Conservation (phyloP, 139 green algal genomes). For the Nannochloris sp. region DNA sequence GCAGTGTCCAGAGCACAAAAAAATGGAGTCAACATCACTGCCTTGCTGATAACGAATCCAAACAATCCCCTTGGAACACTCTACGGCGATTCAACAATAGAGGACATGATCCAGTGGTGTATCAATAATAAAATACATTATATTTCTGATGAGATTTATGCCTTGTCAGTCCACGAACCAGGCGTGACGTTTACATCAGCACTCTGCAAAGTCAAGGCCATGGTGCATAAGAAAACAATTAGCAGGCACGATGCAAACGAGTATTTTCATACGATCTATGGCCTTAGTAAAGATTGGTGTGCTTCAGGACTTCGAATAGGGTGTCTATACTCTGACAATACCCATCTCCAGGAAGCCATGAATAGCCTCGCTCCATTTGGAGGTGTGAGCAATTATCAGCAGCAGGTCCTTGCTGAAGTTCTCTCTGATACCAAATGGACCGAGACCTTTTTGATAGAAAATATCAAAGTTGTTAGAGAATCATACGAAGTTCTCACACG, state of each 20-base stretch:
- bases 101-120: constrained; percentile 50
- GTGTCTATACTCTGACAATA: constrained; percentile 50
- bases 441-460: constrained; percentile 39
- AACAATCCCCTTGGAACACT: constrained; percentile 64
- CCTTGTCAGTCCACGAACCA: constrained; percentile 43
- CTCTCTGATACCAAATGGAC: constrained; percentile 47
- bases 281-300: constrained; percentile 52
- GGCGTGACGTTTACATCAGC: constrained; percentile 30
- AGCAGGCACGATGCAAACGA: constrained; percentile 17
- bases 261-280: constrained; percentile 44
- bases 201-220: constrained; percentile 26
- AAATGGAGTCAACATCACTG: constrained; percentile 15
- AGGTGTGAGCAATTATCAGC: constrained; percentile 21
- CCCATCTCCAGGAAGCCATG: constrained; percentile 26
- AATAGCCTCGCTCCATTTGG: constrained; percentile 51
- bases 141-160: constrained; percentile 76
- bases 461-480: constrained; percentile 27
- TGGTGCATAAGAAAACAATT: constrained; percentile 8
- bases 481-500: constrained; percentile 36
- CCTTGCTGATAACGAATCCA: constrained; percentile 57
- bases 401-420: constrained; percentile 32
- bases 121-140: constrained; percentile 43
- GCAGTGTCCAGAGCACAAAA: constrained; percentile 15
- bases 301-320: constrained; percentile 58
- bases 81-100: constrained; percentile 29